phyloP scores from a whole-genome alignment of 2,329 filamentous ascomycete species.

The Aspergillus terreus region DNA sequence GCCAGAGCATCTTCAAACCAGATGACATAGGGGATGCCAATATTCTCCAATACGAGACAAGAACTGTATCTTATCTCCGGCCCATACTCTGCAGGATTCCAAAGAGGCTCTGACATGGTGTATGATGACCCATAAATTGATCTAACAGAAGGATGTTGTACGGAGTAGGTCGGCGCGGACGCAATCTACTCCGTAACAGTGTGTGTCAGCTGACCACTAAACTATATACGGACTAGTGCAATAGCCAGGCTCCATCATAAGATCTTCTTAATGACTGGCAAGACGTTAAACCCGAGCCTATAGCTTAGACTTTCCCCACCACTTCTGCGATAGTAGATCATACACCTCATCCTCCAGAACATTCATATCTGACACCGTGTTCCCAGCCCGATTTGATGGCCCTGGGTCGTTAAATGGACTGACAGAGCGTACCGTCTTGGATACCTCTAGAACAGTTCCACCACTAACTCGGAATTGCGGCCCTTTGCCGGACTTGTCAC shows the following conservation, averaged over 20 bases:
- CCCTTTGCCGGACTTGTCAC: constrained; percentile 27
- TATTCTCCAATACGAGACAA: neutral
- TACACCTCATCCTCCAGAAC: constrained; percentile 49
- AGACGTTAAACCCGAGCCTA: constrained; percentile 9
- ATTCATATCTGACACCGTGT: constrained; percentile 42
- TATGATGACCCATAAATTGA: neutral
- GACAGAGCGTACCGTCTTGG: constrained; percentile 51
- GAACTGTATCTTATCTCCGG: neutral
- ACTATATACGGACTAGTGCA: too few species aligned
- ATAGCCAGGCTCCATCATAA: too few species aligned
- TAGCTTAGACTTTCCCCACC: constrained; percentile 46
- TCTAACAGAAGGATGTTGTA: neutral
- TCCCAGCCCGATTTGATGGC: constrained; percentile 45
- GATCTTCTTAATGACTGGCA: too few species aligned
- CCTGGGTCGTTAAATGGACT: constrained; percentile 52
- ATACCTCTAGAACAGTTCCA: constrained; percentile 55
- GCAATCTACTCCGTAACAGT: too few species aligned
- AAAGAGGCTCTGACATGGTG: constrained; percentile 1
- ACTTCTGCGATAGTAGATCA: constrained; percentile 43
- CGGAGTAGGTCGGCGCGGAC: neutral
- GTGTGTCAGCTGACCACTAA: too few species aligned
- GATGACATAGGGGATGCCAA: constrained; percentile 1
- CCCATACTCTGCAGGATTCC: neutral
- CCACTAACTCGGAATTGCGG: constrained; percentile 38
- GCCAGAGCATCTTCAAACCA: constrained; percentile 12